Evolutionary conservation across 805 yeast genomes (phyloP).

Genomic region (Wickerhamomyces strasburgensis): DNA sequence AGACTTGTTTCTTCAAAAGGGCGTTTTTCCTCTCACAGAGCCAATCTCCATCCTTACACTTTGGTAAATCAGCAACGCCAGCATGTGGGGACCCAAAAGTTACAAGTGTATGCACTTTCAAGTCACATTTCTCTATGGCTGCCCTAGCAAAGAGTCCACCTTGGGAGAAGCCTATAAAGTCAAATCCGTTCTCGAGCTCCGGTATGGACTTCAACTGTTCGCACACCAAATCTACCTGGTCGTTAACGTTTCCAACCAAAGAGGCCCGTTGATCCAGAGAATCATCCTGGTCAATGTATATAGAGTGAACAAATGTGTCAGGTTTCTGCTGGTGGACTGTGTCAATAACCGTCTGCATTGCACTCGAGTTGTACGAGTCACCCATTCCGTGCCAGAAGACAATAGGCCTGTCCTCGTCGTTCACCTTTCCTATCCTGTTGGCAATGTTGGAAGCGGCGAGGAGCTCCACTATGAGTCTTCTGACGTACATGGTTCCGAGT

Average conservation of each 20-base stretch:
- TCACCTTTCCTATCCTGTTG: conserved; percentile 12
- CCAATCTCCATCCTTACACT: conserved; percentile 52
- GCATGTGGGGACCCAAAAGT: conserved; percentile 83
- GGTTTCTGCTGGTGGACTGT: conserved; percentile 44
- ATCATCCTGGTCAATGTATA: conserved; percentile 46
- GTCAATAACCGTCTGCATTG: conserved; percentile 44
- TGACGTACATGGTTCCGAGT: conserved; percentile 17
- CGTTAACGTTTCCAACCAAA: conserved; percentile 53
- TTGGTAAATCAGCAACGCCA: conserved; percentile 67
- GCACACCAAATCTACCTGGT: conserved; percentile 52
- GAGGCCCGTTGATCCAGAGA: conserved; percentile 49
- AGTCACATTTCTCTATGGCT: conserved; percentile 51
- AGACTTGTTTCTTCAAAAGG: conserved; percentile 54
- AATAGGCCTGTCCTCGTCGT: conserved; percentile 36
- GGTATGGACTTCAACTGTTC: conserved; percentile 41
- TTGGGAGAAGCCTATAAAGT: conserved; percentile 76
- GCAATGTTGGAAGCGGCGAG: conserved; percentile 17
- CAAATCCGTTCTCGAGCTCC: conserved; percentile 51
- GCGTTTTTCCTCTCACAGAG: conserved; percentile 51
- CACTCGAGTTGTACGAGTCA: conserved; percentile 60
- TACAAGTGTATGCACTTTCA: conserved; percentile 45
- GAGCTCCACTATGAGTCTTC: conserved; percentile 12
- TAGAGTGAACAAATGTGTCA: conserved; percentile 45
- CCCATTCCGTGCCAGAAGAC: conserved; percentile 88
- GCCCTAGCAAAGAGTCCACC: conserved; percentile 80